phyloP scores from a whole-genome alignment of 495 filamentous ascomycete genomes.

The Aspergillus egyptiacus region DNA sequence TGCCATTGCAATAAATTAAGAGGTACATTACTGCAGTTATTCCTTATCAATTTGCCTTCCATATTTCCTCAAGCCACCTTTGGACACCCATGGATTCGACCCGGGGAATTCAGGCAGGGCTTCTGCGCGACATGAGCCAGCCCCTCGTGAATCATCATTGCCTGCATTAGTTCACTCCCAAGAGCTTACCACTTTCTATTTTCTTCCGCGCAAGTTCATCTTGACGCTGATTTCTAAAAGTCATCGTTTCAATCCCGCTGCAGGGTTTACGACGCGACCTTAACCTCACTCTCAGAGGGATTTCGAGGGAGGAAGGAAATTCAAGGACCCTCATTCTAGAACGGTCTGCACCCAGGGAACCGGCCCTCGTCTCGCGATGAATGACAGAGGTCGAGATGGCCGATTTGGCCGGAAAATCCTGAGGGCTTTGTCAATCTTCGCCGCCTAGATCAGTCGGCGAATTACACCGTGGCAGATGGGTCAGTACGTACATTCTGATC shows the following conservation, averaged over 20 bases:
- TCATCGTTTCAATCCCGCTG: slow-evolving; percentile 19
- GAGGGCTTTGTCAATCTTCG: slow-evolving; percentile 25
- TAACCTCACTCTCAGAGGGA: slow-evolving; percentile 2
- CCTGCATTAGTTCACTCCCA: slow-evolving; percentile 23
- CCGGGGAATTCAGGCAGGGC: slow-evolving; percentile 19
- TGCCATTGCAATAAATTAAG: slow-evolving; percentile 7
- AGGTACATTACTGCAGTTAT: background rate
- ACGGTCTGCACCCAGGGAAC: slow-evolving; percentile 4
- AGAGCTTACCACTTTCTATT: slow-evolving; percentile 17
- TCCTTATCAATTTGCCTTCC: background rate
- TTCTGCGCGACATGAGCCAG: slow-evolving; percentile 34
- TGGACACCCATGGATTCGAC: slow-evolving; percentile 7
- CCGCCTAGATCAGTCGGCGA: slow-evolving; percentile 33
- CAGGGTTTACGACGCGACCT: slow-evolving; percentile 20
- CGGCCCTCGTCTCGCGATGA: slow-evolving; percentile 15
- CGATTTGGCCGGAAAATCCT: slow-evolving; percentile 15
- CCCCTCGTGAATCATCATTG: slow-evolving; percentile 26
- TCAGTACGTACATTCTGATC: slow-evolving; percentile 58
- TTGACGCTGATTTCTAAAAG: slow-evolving; percentile 1
- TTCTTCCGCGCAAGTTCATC: slow-evolving; percentile 1
- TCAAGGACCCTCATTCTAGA: background rate
- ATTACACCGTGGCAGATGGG: slow-evolving; percentile 34
- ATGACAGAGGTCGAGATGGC: slow-evolving; percentile 13
- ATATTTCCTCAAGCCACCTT: background rate
- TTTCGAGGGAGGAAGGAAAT: slow-evolving; percentile 3